Base-by-base conservation (phyloP, 345 rosid species). In the Pistacia integerrima region DNA sequence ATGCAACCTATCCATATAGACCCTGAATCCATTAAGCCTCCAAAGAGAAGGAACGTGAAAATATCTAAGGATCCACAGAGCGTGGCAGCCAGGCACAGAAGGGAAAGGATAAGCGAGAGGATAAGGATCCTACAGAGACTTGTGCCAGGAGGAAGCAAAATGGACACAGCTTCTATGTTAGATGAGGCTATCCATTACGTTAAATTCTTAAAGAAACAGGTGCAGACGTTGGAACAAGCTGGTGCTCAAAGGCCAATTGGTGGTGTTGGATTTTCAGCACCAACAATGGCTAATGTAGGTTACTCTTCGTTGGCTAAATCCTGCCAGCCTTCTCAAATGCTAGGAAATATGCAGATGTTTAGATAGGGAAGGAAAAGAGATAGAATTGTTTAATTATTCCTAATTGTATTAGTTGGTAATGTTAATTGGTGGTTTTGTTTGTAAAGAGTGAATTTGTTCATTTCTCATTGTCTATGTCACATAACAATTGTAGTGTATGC, bases 71-170 rank as follows among this genome's bases (percentile, higher is more conserved):
- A 94, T 77, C 98, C 98, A 2, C 96, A 93, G 72, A 94, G 98
- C 75, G 93, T 94, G 57, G 98, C 97, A 3, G 98, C 98, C 13
- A 80, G 98, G 76, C 98, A 91, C 57, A 74, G 97, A 62, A 86
- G 98, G 78, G 98, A 93, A 77, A 83, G 91, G 80, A 90, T 94
- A 71, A 93, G 98, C 67, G 98, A 94, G 81, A 81, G 91, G 89
- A 93, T 94, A 28, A 83, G 98, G 86, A 93, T 93, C 64, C 84
- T 93, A 71, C 98, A 94, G 81, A 83, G 97, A 81, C 86, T 94
- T n/a, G 98, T 94, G n/a, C 98, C 98, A 0, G 97, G 98, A n/a
- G 98, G 98, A 1, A 94, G 92, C 35, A 94, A 91, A 79, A 94
- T 93, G 98, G 98, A 93, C 80, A 94, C 97, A 20, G 97, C 98